These are phyloP conservation scores for Omphalotus guepiniiformis DNA, from an alignment of 768 basidiomycete species.

Conservation along the genomic window DNA sequence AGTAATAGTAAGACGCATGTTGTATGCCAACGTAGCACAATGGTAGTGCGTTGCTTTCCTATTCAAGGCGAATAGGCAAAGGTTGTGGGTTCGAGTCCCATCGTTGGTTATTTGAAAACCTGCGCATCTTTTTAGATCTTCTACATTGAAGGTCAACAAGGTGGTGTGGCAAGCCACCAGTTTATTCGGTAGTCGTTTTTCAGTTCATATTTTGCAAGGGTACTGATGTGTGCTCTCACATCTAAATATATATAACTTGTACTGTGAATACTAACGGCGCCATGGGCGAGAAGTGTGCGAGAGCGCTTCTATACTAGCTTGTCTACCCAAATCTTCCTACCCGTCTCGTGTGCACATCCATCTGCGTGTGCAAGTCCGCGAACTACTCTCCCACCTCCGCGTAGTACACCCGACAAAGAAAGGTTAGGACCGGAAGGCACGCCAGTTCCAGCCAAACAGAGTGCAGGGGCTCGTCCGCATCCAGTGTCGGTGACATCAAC, in stretches of 20 bases:
- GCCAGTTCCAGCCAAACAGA: conserved; percentile 36
- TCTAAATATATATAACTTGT: no score
- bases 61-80: background rate
- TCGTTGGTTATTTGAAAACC: no score
- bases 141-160: no score
- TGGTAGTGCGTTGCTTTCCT: conserved; percentile 4
- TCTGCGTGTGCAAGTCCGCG: conserved; percentile 23
- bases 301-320: no score
- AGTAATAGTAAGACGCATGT: no score
- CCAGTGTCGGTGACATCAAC: conserved; percentile 12
- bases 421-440: conserved; percentile 3
- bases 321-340: background rate
- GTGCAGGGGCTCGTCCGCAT: conserved; percentile 24
- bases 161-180: no score
- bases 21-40: background rate
- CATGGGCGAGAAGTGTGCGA: no score
- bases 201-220: no score
- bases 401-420: background rate
- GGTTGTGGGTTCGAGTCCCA: conserved; percentile 2
- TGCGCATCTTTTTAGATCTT: no score
- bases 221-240: no score
- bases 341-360: conserved; percentile 34
- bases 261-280: no score
- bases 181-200: no score
- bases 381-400: background rate